Conservation (phyloP, 1,139 yeast species). For the Protomyces macrosporus region DNA sequence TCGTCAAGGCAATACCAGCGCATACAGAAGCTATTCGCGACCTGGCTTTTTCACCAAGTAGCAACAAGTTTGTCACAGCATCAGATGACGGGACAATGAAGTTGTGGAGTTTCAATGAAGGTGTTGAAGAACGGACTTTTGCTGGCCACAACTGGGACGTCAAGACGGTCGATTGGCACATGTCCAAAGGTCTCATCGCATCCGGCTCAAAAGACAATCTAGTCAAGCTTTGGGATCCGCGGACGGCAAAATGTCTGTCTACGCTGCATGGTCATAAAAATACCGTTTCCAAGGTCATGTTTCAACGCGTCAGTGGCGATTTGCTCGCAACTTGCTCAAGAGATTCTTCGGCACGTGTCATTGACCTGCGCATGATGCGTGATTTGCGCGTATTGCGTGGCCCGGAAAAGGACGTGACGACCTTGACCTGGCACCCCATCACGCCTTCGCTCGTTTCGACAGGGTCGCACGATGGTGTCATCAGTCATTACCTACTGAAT, state of each 20-base stretch:
- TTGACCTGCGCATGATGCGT: conserved; percentile 79
- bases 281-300: conserved; percentile 76
- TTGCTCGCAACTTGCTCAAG: conserved; percentile 80
- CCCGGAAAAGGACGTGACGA: conserved; percentile 77
- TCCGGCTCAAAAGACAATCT: conserved; percentile 84
- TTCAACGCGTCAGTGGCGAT: conserved; percentile 64
- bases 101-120: conserved; percentile 91
- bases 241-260: conserved; percentile 66
- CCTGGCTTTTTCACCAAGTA: conserved; percentile 79
- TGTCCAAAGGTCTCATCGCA: conserved; percentile 62
- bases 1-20: conserved; percentile 70
- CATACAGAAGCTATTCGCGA: conserved; percentile 84
- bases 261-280: conserved; percentile 91
- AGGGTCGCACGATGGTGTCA: conserved; percentile 85
- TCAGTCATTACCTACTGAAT: conserved; percentile 69
- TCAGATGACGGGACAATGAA: conserved; percentile 69
- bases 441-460: conserved; percentile 75
- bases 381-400: conserved; percentile 69
- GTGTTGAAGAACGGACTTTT: conserved; percentile 71
- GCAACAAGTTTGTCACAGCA: conserved; percentile 81
- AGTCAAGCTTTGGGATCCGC: conserved; percentile 93
- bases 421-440: conserved; percentile 88
- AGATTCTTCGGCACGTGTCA: conserved; percentile 80
- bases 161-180: conserved; percentile 96
- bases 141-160: conserved; percentile 99